Evolutionary conservation across 2,329 filamentous ascomycete species (phyloP).

Genomic region (Emericellopsis cladophorae): DNA sequence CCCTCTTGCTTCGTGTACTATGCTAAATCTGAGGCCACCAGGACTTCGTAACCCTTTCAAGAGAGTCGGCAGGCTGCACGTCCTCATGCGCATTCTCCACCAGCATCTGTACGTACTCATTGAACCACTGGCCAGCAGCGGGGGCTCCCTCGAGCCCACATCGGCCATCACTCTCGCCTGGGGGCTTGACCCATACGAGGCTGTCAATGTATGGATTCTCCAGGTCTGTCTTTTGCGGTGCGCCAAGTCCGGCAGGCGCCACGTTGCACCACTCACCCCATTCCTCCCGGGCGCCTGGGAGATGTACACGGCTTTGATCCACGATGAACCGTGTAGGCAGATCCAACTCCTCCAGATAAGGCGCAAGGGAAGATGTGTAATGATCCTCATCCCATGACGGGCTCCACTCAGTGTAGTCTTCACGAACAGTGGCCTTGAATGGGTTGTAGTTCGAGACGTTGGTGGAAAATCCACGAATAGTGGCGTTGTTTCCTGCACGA

Average conservation of each 20-base stretch:
- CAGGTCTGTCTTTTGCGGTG: conserved; percentile 17
- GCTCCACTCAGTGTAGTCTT: conserved; percentile 24
- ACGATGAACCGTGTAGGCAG: conserved; percentile 27
- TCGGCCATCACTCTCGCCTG: conserved; percentile 24
- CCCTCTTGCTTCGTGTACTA: too few relatives aligned
- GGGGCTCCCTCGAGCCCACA: conserved; percentile 20
- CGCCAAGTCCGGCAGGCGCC: conserved; percentile 19
- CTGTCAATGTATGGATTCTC: conserved; percentile 19
- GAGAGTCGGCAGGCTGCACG: conserved; percentile 5
- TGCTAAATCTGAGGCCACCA: conserved; percentile 3
- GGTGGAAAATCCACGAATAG: conserved; percentile 25
- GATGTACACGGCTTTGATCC: conserved; percentile 24
- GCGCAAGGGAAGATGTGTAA: conserved; percentile 22
- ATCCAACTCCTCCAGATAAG: conserved; percentile 18
- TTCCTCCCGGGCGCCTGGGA: conserved; percentile 17
- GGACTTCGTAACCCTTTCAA: conserved; percentile 2
- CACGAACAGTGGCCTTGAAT: conserved; percentile 20
- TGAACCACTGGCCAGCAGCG: conserved; percentile 22
- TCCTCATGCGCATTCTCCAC: conserved; percentile 20
- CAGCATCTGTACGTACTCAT: conserved; percentile 21
- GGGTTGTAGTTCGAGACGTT: conserved; percentile 25
- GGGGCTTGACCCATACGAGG: conserved; percentile 27
- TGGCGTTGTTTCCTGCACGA: conserved; percentile 12
- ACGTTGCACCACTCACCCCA: conserved; percentile 30
- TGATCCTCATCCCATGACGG: conserved; percentile 23